Base-by-base conservation (phyloP, 176 grass and related monocot species). In the Zizania latifolia region DNA sequence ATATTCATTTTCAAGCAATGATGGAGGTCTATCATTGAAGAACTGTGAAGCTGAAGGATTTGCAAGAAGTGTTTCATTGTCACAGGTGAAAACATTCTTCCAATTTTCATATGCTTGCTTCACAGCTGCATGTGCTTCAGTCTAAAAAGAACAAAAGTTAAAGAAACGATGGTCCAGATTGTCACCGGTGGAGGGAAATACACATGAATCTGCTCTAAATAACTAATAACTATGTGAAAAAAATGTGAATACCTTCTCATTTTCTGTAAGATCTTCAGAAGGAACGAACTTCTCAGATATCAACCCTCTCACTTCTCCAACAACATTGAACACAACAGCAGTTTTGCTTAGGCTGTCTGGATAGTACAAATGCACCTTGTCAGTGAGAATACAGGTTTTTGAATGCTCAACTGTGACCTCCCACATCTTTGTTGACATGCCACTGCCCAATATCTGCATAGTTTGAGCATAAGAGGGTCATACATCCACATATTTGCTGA, bases 371-470 rank as follows among this genome's bases (percentile, higher is more conserved):
- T 92, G 84, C 58, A 92, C 63, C 80, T 89, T 85, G 39, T 99
- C 89, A 34, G 37, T 62, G 24, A 79, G 73, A 50, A 84, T 46
- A 83, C 89, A 88, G 1, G 91, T 94, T 57, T 84, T 83, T 34
- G 91, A 89, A 72, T 98, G 95, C 36, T 98, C 95, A 29, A 92
- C 15, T 31, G 89, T 75, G 29, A 72, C 84, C 79, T 98, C 95
- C 95, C 91, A 98, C 92, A 94, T 90, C 77, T 89, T 94, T 61
- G 79, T 36, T 68, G 95, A 94, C 91, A 98, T 94, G 51, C 95
- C 95, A 75, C 84, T 83, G 35, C 95, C 89, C 51, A 98, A 81
- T 86, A 98, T 92, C 95, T 98, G 82, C 78, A 89, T 81, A 53
- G 53, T 65, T 84, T 78, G 77, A 77, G 82, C 36, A 58, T 77